Conservation (phyloP, 352 stramenopile species). For the Peronospora farinosa region DNA sequence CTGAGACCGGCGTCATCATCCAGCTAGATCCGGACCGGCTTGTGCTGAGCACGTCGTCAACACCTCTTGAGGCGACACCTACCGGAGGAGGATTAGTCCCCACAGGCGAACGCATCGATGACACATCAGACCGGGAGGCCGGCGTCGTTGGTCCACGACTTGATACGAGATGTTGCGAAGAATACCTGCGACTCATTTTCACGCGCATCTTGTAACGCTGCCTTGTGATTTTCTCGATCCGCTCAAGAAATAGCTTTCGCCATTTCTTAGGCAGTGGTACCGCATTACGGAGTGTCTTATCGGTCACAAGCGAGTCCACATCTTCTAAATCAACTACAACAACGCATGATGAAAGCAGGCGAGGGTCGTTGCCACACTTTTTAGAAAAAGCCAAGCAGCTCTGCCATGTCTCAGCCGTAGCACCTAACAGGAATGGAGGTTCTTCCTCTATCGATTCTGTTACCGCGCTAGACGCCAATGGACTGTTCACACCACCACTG, state of each 20-base stretch:
- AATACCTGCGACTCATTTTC: conserved; percentile 36
- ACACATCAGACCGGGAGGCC: conserved; percentile 24
- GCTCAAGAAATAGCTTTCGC: conserved; percentile 67
- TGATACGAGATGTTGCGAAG: conserved; percentile 21
- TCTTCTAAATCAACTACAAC: conserved; percentile 68
- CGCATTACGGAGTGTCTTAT: conserved; percentile 52
- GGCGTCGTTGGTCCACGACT: conserved; percentile 37
- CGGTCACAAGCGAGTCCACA: conserved; percentile 38
- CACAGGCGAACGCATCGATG: conserved; percentile 32
- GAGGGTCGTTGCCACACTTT: conserved; percentile 43
- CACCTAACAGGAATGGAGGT: conserved; percentile 59
- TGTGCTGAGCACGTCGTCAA: conserved; percentile 37
- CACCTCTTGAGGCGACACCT: conserved; percentile 31
- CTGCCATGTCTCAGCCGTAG: conserved; percentile 64
- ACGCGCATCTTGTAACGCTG: conserved; percentile 54
- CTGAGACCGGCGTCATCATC: conserved; percentile 24
- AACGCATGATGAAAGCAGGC: conserved; percentile 46
- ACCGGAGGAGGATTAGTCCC: conserved; percentile 18
- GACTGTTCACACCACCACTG: conserved; percentile 10
- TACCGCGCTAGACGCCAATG: background rate
- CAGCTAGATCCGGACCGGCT: conserved; percentile 41
- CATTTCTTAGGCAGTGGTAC: conserved; percentile 66
- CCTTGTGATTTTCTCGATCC: conserved; percentile 62
- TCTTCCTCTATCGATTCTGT: conserved; percentile 31
- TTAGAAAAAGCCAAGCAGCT: conserved; percentile 45